Conservation (phyloP, 2,329 filamentous ascomycete genomes). For the Elsinoe necatrix region DNA sequence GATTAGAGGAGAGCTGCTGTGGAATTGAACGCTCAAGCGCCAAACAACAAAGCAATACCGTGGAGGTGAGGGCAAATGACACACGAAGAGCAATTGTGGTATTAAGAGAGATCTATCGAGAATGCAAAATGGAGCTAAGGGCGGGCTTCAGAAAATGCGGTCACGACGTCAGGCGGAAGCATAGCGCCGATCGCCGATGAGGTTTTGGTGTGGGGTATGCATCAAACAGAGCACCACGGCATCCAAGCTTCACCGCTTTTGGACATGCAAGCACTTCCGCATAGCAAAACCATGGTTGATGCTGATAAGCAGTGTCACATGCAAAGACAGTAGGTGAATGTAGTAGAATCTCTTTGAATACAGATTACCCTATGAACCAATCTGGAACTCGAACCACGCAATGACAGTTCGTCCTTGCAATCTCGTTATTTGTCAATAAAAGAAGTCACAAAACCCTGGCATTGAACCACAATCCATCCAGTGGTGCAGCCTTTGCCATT, state of each 20-base stretch:
- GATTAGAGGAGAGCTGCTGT: neutral
- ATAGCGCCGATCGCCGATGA: conserved; percentile 2
- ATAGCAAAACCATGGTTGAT: neutral
- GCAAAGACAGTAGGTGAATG: neutral
- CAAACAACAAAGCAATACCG: neutral
- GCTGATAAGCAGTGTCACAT: neutral
- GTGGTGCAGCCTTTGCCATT: neutral
- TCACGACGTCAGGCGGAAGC: conserved; percentile 12
- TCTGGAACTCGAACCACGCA: neutral
- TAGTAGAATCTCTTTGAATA: too few species aligned
- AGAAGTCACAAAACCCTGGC: neutral
- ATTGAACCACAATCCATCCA: conserved; percentile 1
- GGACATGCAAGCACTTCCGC: neutral
- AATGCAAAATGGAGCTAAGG: neutral
- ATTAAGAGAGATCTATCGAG: neutral
- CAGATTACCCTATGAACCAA: conserved; percentile 13
- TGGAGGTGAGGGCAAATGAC: neutral
- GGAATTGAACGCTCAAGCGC: neutral
- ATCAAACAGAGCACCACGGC: neutral
- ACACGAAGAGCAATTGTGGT: neutral
- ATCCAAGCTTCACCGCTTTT: conserved; percentile 1
- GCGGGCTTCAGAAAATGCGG: conserved; percentile 9
- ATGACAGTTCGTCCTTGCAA: conserved; percentile 8
- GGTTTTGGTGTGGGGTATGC: neutral
- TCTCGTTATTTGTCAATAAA: conserved; percentile 6